A percentile compares a stretch with the other conserved stretches of the same genome.
phyloP scores from a whole-genome alignment of 306 rosid genomes.

The Betula pendula region DNA sequence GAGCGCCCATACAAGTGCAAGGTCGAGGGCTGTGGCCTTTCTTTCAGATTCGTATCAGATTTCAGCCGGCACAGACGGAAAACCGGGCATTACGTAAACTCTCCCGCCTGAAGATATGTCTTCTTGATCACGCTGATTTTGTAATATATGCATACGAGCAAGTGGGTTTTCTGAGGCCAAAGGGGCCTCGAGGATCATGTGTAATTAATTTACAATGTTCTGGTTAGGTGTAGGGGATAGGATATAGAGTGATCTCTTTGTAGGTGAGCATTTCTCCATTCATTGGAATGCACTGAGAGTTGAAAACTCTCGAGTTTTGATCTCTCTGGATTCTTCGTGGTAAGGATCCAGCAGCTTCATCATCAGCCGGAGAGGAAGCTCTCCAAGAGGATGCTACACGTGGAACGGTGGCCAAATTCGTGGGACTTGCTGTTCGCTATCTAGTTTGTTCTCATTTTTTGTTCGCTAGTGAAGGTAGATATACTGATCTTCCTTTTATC shows the following conservation, averaged over 20 bases:
- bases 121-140: conserved; percentile 21
- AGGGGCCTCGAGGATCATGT: conserved; percentile 28
- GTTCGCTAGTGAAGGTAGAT: no score
- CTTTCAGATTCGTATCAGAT: conserved; percentile 92
- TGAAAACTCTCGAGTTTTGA: conserved; percentile 32
- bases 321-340: conserved; percentile 31
- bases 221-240: conserved; percentile 53
- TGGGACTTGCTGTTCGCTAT: no score
- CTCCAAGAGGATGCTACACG: conserved; percentile 29
- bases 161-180: conserved; percentile 29
- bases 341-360: conserved; percentile 24
- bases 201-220: conserved; percentile 36
- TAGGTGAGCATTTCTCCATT: conserved; percentile 41
- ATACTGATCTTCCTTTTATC: no score
- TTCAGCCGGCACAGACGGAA: conserved; percentile 92
- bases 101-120: conserved; percentile 38
- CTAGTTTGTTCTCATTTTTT: no score
- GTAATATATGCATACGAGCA: conserved; percentile 45
- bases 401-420: conserved; percentile 30
- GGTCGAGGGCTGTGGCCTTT: conserved; percentile 84
- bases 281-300: conserved; percentile 33
- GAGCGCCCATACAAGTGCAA: conserved; percentile 91
- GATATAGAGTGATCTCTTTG: conserved; percentile 40
- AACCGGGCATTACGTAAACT: conserved; percentile 76
- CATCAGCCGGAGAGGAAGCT: conserved; percentile 32